Evolutionary conservation across 1,284 basidiomycete species (phyloP).

Genomic region (Apiotrichum akiyoshidainum): DNA sequence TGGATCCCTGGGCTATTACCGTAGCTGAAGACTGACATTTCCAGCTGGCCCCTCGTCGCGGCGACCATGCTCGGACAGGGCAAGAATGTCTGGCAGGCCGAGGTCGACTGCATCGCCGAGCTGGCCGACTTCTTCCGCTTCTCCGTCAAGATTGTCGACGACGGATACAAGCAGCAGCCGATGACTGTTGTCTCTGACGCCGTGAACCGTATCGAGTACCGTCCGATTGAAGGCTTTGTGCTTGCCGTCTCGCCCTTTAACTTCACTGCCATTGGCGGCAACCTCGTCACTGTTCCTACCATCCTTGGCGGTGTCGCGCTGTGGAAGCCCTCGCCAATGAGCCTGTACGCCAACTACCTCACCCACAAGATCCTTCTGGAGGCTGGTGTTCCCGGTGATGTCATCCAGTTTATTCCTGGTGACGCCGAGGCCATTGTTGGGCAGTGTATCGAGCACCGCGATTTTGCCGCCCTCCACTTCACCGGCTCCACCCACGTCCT

Average conservation of each 20-base stretch:
- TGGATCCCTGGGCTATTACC: slow-evolving; percentile 55
- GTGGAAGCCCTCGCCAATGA: slow-evolving; percentile 97
- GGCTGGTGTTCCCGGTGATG: slow-evolving; percentile 88
- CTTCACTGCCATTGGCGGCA: slow-evolving; percentile 95
- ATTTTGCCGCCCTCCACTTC: slow-evolving; percentile 90
- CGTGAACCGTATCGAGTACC: slow-evolving; percentile 98
- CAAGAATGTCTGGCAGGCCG: slow-evolving; percentile 99
- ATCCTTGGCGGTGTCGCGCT: slow-evolving; percentile 91
- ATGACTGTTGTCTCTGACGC: slow-evolving; percentile 76
- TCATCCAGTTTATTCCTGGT: slow-evolving; percentile 95
- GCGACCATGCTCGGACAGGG: slow-evolving; percentile 98
- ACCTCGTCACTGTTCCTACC: slow-evolving; percentile 78
- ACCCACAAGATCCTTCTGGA: slow-evolving; percentile 87
- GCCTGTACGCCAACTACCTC: slow-evolving; percentile 93
- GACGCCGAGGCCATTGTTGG: slow-evolving; percentile 74
- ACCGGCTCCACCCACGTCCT: slow-evolving; percentile 95
- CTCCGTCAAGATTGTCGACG: slow-evolving; percentile 93
- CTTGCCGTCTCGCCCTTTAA: slow-evolving; percentile 98
- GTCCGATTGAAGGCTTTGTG: slow-evolving; percentile 94
- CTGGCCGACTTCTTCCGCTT: slow-evolving; percentile 93
- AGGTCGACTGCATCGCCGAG: slow-evolving; percentile 99
- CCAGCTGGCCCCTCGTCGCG: slow-evolving; percentile 62
- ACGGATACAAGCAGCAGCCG: slow-evolving; percentile 88
- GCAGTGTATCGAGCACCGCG: slow-evolving; percentile 72
- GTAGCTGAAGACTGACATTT: slow-evolving; percentile 42